Percentiles rank a stretch among this genome's conserved stretches.
These are phyloP conservation scores for Gillenia trifoliata DNA, from an alignment of 306 rosid species.

Conservation along the genomic window DNA sequence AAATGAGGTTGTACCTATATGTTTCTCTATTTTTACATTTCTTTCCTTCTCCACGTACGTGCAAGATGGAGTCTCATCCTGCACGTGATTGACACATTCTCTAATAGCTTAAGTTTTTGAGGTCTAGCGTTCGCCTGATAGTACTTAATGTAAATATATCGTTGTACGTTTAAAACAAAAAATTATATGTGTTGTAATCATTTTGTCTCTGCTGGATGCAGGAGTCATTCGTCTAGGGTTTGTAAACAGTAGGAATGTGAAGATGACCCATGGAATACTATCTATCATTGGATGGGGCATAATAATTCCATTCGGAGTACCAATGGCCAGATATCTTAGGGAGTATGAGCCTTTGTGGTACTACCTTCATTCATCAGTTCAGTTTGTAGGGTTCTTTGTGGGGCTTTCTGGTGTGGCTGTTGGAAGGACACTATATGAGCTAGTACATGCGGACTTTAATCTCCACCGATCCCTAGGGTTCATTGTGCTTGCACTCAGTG, in stretches of 20 bases:
- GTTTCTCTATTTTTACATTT: neutral
- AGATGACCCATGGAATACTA: conserved; percentile 6
- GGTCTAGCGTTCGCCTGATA: neutral
- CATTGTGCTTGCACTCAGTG: neutral
- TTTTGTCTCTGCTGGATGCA: neutral
- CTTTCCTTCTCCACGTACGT: no score
- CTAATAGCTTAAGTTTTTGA: neutral
- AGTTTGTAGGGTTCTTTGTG: conserved; percentile 10
- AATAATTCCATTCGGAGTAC: neutral
- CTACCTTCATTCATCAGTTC: conserved; percentile 17
- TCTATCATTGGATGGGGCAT: conserved; percentile 16
- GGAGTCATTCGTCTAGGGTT: neutral
- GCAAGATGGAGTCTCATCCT: no score
- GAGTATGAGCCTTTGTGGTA: conserved; percentile 3
- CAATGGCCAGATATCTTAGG: conserved; percentile 9
- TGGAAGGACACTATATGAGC: neutral
- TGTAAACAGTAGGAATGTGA: neutral
- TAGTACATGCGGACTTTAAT: neutral
- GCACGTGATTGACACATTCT: no score
- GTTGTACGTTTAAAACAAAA: no score
- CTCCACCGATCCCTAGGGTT: neutral
- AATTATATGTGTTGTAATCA: no score
- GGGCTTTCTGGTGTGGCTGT: conserved; percentile 3
- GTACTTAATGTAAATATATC: no score
- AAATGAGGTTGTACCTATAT: no score